phyloP scores from a whole-genome alignment of 441 rosid genomes.

The Populus hybrid region DNA sequence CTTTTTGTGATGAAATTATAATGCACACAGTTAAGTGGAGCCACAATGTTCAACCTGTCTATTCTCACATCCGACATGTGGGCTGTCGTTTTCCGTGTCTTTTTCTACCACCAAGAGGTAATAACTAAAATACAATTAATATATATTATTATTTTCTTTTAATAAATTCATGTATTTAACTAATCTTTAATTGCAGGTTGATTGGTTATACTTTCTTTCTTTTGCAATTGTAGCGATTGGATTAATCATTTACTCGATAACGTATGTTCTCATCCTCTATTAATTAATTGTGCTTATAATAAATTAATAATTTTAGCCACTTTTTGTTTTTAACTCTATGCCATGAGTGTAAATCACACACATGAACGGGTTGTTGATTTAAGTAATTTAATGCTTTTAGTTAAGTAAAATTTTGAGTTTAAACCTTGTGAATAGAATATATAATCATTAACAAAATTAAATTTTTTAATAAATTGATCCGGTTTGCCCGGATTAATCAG shows the following conservation, averaged over 20 bases:
- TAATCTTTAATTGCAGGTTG: slow-evolving; percentile 40
- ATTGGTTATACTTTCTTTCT: slow-evolving; percentile 54
- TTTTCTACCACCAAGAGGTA: slow-evolving; percentile 53
- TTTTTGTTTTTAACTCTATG: no score
- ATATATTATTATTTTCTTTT: not conserved
- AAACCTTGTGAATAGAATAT: no score
- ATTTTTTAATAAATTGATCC: no score
- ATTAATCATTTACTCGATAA: slow-evolving; percentile 41
- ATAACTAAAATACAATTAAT: not conserved
- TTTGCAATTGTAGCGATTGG: slow-evolving; percentile 43
- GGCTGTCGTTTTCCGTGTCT: slow-evolving; percentile 35
- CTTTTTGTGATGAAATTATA: not conserved
- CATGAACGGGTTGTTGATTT: no score
- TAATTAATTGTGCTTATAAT: no score
- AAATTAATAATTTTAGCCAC: no score
- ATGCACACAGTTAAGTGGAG: slow-evolving; percentile 43
- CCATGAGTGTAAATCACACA: no score
- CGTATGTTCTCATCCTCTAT: slow-evolving; percentile 20
- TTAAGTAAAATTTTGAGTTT: no score
- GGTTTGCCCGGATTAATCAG: no score
- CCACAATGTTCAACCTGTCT: slow-evolving; percentile 61
- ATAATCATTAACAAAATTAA: no score
- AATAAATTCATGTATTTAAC: not conserved
- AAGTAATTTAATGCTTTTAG: no score
- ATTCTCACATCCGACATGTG: slow-evolving; percentile 63